These are phyloP conservation scores for Plectranthus barbatus DNA, from an alignment of 257 asterid species.

Conservation along the genomic window DNA sequence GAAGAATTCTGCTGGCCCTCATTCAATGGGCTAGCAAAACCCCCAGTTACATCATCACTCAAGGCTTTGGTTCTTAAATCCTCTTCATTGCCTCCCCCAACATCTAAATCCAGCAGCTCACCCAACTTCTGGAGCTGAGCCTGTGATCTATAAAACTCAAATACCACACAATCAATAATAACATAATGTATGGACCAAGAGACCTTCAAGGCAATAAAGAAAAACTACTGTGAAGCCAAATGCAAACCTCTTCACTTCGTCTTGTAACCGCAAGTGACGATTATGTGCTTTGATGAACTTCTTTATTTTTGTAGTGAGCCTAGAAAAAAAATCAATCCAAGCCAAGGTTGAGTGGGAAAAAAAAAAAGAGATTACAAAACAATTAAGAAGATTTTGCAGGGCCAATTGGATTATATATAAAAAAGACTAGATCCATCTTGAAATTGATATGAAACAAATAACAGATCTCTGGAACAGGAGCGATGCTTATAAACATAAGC, in stretches of 20 bases:
- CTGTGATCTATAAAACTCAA: slow-evolving; percentile 53
- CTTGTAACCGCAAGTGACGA: slow-evolving; percentile 59
- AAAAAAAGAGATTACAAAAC: background rate
- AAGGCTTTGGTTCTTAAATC: slow-evolving; percentile 27
- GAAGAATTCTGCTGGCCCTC: slow-evolving; percentile 39
- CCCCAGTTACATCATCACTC: slow-evolving; percentile 48
- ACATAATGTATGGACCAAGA: slow-evolving; percentile 1
- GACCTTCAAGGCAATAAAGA: background rate
- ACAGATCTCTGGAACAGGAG: background rate
- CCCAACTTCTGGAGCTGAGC: slow-evolving; percentile 71
- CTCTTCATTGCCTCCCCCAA: slow-evolving; percentile 35
- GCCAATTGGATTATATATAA: too few relatives aligned
- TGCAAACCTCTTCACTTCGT: slow-evolving; percentile 73
- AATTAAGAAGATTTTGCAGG: background rate
- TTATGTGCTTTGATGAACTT: slow-evolving; percentile 68
- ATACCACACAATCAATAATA: slow-evolving; percentile 2
- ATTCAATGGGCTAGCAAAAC: slow-evolving; percentile 29
- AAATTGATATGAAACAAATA: background rate
- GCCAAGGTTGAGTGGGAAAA: background rate
- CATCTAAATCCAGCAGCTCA: slow-evolving; percentile 53
- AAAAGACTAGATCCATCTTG: background rate
- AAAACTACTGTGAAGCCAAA: slow-evolving; percentile 6
- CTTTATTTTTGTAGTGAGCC: slow-evolving; percentile 58
- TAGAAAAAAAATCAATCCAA: slow-evolving; percentile 23
- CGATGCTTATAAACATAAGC: background rate